Evolutionary conservation across 1,284 basidiomycete species (phyloP).

Genomic region (Rhizoctonia solani): DNA sequence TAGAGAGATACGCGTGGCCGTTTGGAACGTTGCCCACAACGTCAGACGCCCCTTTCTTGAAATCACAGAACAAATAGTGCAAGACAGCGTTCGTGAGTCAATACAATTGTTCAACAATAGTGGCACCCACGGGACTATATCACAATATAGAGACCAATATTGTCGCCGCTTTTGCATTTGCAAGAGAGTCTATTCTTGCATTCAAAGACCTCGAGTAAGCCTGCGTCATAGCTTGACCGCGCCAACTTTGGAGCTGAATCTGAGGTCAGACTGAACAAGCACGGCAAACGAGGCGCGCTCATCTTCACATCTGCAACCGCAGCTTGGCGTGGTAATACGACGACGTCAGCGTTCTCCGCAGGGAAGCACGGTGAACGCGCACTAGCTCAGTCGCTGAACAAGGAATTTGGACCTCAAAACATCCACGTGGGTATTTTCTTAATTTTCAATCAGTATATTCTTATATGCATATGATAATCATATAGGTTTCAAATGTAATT

Average conservation of each 20-base stretch:
- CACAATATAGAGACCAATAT: constrained; percentile 56
- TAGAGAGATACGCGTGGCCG: constrained; percentile 61
- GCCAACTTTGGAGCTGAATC: constrained; percentile 9
- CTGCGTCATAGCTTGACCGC: neutral
- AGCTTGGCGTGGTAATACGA: constrained; percentile 63
- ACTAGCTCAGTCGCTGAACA: constrained; percentile 72
- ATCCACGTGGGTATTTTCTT: constrained; percentile 58
- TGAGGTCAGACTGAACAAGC: constrained; percentile 47
- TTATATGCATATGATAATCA: neutral
- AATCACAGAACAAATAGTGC: constrained; percentile 52
- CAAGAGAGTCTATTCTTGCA: constrained; percentile 62
- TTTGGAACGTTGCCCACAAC: constrained; percentile 65
- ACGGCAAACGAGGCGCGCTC: constrained; percentile 63
- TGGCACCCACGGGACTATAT: neutral
- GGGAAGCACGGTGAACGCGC: constrained; percentile 70
- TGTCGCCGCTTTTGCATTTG: constrained; percentile 67
- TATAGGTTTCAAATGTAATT: constrained; percentile 47
- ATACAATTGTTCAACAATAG: constrained; percentile 43
- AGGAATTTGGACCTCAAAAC: constrained; percentile 78
- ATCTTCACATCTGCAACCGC: constrained; percentile 81
- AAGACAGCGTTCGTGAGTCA: constrained; percentile 50
- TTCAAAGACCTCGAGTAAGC: constrained; percentile 61
- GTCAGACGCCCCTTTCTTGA: constrained; percentile 72
- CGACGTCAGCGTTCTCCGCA: constrained; percentile 68
- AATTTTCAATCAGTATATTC: neutral